These are phyloP conservation scores for Diaporthe citriasiana DNA, from an alignment of 2,329 filamentous ascomycete species.

Conservation along the genomic window DNA sequence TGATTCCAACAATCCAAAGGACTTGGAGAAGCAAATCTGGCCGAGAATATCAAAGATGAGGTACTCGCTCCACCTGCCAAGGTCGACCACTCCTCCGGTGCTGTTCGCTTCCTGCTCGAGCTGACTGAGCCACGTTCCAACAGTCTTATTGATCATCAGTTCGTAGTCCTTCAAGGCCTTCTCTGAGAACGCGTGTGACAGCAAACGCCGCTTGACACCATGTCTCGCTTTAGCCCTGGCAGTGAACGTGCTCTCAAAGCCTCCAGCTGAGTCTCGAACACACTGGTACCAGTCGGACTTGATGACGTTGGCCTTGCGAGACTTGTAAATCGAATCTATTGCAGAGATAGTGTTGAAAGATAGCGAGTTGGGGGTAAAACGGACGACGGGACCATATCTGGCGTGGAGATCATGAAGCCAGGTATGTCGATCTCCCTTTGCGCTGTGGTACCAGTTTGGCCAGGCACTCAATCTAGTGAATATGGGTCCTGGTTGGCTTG, in stretches of 20 bases:
- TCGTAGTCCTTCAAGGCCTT: slow-evolving; percentile 8
- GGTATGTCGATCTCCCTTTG: slow-evolving; percentile 6
- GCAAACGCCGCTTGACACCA: slow-evolving; percentile 6
- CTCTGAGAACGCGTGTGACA: slow-evolving; percentile 7
- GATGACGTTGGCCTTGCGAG: background rate
- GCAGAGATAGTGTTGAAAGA: background rate
- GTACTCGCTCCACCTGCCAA: slow-evolving; percentile 11
- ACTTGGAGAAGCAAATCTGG: background rate
- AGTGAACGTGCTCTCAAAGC: slow-evolving; percentile 9
- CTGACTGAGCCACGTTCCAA: background rate
- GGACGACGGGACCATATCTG: slow-evolving; percentile 18
- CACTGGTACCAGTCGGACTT: slow-evolving; percentile 18
- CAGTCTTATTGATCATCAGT: background rate
- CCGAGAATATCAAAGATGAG: slow-evolving; percentile 14
- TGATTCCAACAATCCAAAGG: background rate
- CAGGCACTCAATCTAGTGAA: slow-evolving; percentile 3
- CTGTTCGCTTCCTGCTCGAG: background rate
- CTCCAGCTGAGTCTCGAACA: slow-evolving; percentile 5
- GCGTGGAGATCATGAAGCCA: background rate
- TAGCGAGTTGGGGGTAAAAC: background rate
- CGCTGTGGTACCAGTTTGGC: slow-evolving; percentile 4
- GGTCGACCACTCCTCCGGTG: slow-evolving; percentile 3
- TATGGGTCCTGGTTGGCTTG: background rate
- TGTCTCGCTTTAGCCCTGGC: background rate
- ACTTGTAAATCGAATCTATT: background rate